phyloP scores from a whole-genome alignment of 2,329 filamentous ascomycete species.

The Dothideomycetes sp. region DNA sequence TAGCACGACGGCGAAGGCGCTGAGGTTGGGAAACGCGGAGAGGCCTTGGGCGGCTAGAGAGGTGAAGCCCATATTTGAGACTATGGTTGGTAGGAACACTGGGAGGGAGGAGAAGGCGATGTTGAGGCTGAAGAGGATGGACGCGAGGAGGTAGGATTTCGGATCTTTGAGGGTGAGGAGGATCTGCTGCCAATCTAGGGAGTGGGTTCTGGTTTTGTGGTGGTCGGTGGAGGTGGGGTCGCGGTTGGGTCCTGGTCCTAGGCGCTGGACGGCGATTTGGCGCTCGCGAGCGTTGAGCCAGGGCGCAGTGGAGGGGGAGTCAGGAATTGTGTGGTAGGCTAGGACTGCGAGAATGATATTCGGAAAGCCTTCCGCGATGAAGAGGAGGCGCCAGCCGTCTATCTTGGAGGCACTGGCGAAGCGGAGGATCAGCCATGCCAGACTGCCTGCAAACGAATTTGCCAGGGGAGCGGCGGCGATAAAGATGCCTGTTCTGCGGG shows the following conservation, averaged over 20 bases:
- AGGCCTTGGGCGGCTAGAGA: conserved; percentile 61
- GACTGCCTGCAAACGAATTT: conserved; percentile 59
- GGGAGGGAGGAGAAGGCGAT: conserved; percentile 81
- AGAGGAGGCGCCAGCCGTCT: conserved; percentile 75
- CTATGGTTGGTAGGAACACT: conserved; percentile 52
- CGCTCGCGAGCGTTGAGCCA: conserved; percentile 35
- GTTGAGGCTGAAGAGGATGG: conserved; percentile 80
- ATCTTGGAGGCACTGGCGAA: conserved; percentile 55
- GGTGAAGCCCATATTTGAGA: conserved; percentile 56
- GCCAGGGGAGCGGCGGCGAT: conserved; percentile 60
- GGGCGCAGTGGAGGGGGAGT: conserved; percentile 46
- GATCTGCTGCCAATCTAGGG: conserved; percentile 47
- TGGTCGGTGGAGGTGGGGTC: background rate
- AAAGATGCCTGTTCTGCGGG: conserved; percentile 75
- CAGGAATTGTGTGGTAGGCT: conserved; percentile 60
- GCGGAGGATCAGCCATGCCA: conserved; percentile 70
- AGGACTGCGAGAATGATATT: conserved; percentile 63
- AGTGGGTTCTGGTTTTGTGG: too few species aligned
- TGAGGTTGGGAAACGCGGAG: conserved; percentile 69
- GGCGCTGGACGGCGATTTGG: conserved; percentile 59
- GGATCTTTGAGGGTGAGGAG: conserved; percentile 52
- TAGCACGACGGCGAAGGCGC: conserved; percentile 62
- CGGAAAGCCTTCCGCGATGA: conserved; percentile 76
- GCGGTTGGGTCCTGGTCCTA: conserved; percentile 31
- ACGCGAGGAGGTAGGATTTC: conserved; percentile 61